phyloP scores from a whole-genome alignment of 371 early-diverging fungal species.

The Coemansia sp. region DNA sequence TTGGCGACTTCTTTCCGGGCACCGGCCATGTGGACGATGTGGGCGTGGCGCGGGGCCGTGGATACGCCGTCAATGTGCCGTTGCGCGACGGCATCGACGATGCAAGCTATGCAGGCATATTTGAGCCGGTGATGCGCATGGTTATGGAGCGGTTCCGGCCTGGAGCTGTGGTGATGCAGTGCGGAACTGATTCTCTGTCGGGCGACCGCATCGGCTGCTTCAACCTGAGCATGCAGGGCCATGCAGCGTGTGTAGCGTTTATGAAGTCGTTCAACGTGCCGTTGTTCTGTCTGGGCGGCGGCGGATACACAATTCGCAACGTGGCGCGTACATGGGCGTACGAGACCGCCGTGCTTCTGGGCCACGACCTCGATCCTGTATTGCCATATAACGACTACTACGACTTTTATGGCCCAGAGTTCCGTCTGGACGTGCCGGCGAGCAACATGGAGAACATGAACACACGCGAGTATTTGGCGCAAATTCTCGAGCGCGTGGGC shows the following conservation, averaged over 20 bases:
- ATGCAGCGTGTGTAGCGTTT: constrained; percentile 88
- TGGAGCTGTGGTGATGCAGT: constrained; percentile 97
- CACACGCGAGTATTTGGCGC: constrained; percentile 85
- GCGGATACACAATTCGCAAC: constrained; percentile 99
- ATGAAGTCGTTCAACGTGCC: constrained; percentile 94
- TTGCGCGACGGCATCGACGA: constrained; percentile 98
- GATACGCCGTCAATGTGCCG: constrained; percentile 98
- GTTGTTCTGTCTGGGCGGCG: constrained; percentile 95
- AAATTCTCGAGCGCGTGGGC: constrained; percentile 50
- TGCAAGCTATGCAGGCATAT: constrained; percentile 84
- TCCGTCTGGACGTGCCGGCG: constrained; percentile 86
- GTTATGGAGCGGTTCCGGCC: constrained; percentile 96
- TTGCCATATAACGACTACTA: constrained; percentile 95
- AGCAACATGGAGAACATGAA: constrained; percentile 97
- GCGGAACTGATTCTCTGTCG: constrained; percentile 99
- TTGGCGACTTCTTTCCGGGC: constrained; percentile 99
- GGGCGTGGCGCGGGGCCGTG: constrained; percentile 82
- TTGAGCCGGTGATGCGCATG: constrained; percentile 85
- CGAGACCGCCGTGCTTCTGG: constrained; percentile 94
- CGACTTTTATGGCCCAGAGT: constrained; percentile 95
- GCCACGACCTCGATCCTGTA: constrained; percentile 69
- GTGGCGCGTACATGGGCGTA: constrained; percentile 98
- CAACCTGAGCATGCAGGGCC: constrained; percentile 91
- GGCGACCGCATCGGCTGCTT: constrained; percentile 99
- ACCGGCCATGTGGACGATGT: constrained; percentile 91